Evolutionary conservation across 2,329 filamentous ascomycete species (phyloP).

Genomic region (Knufia fluminis): DNA sequence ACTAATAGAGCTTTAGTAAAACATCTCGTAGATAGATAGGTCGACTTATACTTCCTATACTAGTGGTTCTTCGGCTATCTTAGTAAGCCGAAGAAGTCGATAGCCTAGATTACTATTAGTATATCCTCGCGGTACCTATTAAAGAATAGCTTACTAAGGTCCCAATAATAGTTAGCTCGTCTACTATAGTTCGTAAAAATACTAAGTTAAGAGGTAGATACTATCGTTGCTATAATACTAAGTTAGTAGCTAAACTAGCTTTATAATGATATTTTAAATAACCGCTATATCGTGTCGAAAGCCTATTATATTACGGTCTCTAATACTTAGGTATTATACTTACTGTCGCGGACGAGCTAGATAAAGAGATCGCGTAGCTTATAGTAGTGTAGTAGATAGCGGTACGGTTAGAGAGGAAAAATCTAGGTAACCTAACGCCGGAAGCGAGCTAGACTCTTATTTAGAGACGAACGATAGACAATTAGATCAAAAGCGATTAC

Average conservation of each 20-base stretch:
- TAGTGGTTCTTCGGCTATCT: slow-evolving; percentile 1
- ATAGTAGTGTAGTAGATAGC: slow-evolving; percentile 1
- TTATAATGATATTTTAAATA: slow-evolving; percentile 1
- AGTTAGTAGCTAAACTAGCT: not conserved
- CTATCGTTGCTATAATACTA: slow-evolving; percentile 3
- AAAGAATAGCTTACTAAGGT: not conserved
- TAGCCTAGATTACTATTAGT: slow-evolving; percentile 1
- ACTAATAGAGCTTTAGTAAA: not conserved
- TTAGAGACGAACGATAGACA: slow-evolving; percentile 4
- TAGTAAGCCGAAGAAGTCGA: not conserved
- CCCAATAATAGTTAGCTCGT: not conserved
- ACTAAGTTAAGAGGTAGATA: not conserved
- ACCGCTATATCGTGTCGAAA: slow-evolving; percentile 1
- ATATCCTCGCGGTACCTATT: not conserved
- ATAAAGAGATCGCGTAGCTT: slow-evolving; percentile 1
- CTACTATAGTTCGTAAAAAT: slow-evolving; percentile 10
- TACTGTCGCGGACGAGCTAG: slow-evolving; percentile 7
- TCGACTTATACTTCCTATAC: slow-evolving; percentile 7
- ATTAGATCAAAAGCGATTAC: slow-evolving; percentile 8
- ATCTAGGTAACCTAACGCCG: not conserved
- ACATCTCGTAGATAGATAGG: not conserved
- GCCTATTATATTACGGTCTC: slow-evolving; percentile 6
- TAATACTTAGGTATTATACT: slow-evolving; percentile 5
- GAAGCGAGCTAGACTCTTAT: slow-evolving; percentile 6
- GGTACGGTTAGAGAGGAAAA: slow-evolving; percentile 1